phyloP scores from a whole-genome alignment of 176 grass and related monocot genomes.

The Sorghum bicolor region Sorghum_bicolor_NCBIv3 NC_012872.2:12068001-12068500 shows the following conservation, averaged over 20 bases:
- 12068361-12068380: not conserved
- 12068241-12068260: constrained; percentile 65
- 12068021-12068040: not conserved
- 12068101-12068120: too few species aligned
- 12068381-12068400: constrained; percentile 52
- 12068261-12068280: constrained; percentile 66
- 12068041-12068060: not conserved
- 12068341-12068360: not conserved
- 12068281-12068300: constrained; percentile 57
- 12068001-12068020: not conserved
- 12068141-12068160: too few species aligned
- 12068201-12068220: not conserved
- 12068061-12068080: not conserved
- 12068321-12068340: not conserved
- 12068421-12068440: constrained; percentile 69
- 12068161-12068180: too few species aligned
- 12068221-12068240: constrained; percentile 35
- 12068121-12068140: too few species aligned
- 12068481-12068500: constrained; percentile 6
- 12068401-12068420: constrained; percentile 2
- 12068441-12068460: constrained; percentile 65
- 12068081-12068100: not conserved
- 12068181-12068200: not conserved
- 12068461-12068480: constrained; percentile 53
- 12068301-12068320: constrained; percentile 48